Evolutionary conservation across 371 early-diverging fungal genomes (phyloP).

Genomic region (Fennellomyces sp.): DNA sequence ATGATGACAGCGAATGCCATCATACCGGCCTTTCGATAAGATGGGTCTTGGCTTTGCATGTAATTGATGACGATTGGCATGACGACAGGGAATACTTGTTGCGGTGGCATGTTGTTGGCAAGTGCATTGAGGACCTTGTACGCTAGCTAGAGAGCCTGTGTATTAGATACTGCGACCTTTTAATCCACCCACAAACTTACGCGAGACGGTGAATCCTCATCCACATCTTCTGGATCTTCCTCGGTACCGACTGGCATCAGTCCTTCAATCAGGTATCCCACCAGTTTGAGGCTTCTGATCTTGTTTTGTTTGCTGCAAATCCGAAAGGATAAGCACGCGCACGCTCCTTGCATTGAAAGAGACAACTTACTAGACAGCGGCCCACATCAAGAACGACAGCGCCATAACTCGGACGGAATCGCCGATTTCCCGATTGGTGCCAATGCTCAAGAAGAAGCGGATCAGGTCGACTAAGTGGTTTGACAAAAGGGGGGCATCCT

Average conservation of each 20-base stretch:
- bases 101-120: slow-evolving; percentile 83
- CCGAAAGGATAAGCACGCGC: not conserved
- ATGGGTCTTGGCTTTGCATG: slow-evolving; percentile 75
- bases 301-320: slow-evolving; percentile 70
- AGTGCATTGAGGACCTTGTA: slow-evolving; percentile 77
- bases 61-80: slow-evolving; percentile 72
- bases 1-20: slow-evolving; percentile 84
- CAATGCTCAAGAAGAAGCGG: slow-evolving; percentile 76
- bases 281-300: slow-evolving; percentile 79
- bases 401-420: slow-evolving; percentile 79
- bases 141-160: slow-evolving; percentile 53
- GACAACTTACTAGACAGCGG: slow-evolving; percentile 72
- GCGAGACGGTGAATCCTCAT: slow-evolving; percentile 84
- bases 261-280: slow-evolving; percentile 73
- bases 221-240: slow-evolving; percentile 82
- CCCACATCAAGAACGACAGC: slow-evolving; percentile 85
- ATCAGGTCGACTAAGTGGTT: slow-evolving; percentile 80
- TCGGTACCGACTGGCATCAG: slow-evolving; percentile 86
- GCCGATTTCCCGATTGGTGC: slow-evolving; percentile 65
- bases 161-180: too few species aligned
- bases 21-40: slow-evolving; percentile 86
- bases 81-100: slow-evolving; percentile 83
- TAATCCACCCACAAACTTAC: too few species aligned
- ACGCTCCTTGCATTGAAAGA: not conserved
- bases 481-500: slow-evolving; percentile 81